Evolutionary conservation across 148 eudicot genomes (phyloP), one percentile per base, ranked within the genome.

Genomic region (Heliosperma pusillum): DNA sequence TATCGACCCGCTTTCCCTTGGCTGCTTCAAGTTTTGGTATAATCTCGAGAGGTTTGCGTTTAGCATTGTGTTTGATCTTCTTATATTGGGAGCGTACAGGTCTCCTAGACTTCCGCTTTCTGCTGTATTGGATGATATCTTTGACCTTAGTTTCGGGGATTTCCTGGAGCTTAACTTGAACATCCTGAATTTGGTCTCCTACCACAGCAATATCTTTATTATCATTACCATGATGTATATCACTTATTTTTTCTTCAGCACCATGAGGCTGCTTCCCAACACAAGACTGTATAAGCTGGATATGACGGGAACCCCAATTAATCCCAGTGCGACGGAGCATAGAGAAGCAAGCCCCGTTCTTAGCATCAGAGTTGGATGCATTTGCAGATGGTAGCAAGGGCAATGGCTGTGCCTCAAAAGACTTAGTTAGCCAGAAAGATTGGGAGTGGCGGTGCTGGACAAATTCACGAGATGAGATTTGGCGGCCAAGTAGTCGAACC

Each of bases 371-470:
- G 21, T 73, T 42, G 11, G 27, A 8, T 5, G 42, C 42, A 36
- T 6, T 36, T 36, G 42, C 9, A 36, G 42, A 55, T 53, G 56
- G 20, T 10, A 80, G 77, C 50, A 77, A 61, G 22, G 33, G 56
- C 12, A 52, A 12, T 0, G 67, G 74, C 16, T 64, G 26, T 25
- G 27, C 1, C 57, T n/a, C 22, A 4, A 56, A 26, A 27, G 29
- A 77, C 1, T 30, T 66, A 24, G 79, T 64, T 58, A 85, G 22
- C 97, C 98, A 93, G 82, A 93, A 91, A 5, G 78, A 78, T 70
- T 20, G 75, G 36, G 72, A 80, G 33, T 77, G 84, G 82, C 75
- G 79, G 69, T 69, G 78, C 15, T 76, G 81, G 1, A 72, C 78
- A 76, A 85, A 88, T 24, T 86, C 88, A 40, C 74, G 78, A 36